Percentiles rank a stretch among this genome's conserved stretches.
phyloP scores from a whole-genome alignment of 2,329 filamentous ascomycete genomes.

The Pseudopyricularia javanii region DNA sequence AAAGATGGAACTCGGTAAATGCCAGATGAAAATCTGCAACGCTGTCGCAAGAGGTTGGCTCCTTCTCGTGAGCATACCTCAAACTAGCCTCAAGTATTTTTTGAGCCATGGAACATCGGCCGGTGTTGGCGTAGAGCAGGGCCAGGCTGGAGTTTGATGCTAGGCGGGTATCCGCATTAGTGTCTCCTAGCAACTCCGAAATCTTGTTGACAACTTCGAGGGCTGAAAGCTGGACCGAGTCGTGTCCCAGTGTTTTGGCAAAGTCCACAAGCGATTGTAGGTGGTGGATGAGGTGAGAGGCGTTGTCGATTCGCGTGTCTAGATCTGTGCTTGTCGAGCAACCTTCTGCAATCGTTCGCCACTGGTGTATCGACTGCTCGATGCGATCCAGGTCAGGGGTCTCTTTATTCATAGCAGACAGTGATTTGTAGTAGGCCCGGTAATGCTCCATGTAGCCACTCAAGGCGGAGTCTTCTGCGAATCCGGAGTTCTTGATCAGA shows the following conservation, averaged over 20 bases:
- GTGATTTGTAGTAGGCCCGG: conserved; percentile 28
- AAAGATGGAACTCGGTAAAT: conserved; percentile 62
- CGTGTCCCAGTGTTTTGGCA: conserved; percentile 36
- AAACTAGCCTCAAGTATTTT: conserved; percentile 45
- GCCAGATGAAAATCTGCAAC: conserved; percentile 51
- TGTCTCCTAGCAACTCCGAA: conserved; percentile 21
- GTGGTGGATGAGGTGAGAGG: conserved; percentile 33
- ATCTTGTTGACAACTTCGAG: conserved; percentile 33
- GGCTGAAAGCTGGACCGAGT: conserved; percentile 29
- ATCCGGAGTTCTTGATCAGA: conserved; percentile 20
- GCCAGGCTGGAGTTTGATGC: conserved; percentile 34
- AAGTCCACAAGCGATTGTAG: conserved; percentile 39
- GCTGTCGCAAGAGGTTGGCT: conserved; percentile 22
- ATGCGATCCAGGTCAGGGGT: conserved; percentile 15
- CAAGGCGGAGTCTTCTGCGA: conserved; percentile 32
- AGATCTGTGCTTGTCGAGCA: conserved; percentile 28
- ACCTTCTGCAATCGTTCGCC: conserved; percentile 27
- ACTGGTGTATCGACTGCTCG: conserved; percentile 25
- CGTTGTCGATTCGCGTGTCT: conserved; percentile 32
- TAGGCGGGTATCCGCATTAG: conserved; percentile 25
- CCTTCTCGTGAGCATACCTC: conserved; percentile 27
- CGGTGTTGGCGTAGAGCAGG: conserved; percentile 40
- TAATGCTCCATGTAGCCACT: conserved; percentile 34
- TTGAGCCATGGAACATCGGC: conserved; percentile 36
- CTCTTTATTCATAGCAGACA: conserved; percentile 25